Percentiles rank a stretch among this genome's conserved stretches.
Evolutionary conservation across 2,329 filamentous ascomycete species (phyloP).

Genomic region (Phaeosphaeriaceae sp.): DNA sequence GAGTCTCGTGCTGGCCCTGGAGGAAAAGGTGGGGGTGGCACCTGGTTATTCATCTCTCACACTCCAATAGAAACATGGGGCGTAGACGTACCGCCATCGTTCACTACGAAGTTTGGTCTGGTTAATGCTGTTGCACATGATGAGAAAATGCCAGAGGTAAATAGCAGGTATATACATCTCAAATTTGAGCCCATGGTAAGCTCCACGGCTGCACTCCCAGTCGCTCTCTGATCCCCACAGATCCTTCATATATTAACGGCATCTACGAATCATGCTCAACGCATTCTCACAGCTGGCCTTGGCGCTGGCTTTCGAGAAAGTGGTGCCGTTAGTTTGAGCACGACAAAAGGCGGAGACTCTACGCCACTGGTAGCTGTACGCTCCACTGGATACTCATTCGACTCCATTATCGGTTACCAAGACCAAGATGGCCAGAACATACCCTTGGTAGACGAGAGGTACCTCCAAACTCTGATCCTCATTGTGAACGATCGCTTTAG

Average conservation of each 20-base stretch:
- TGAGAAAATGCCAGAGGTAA: constrained; percentile 8
- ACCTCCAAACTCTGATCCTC: constrained; percentile 69
- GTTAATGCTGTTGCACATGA: constrained; percentile 3
- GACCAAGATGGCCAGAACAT: constrained; percentile 50
- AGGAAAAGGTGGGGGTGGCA: constrained; percentile 79
- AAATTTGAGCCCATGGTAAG: constrained; percentile 95
- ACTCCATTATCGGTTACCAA: constrained; percentile 75
- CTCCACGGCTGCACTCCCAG: background rate
- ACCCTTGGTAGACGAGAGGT: constrained; percentile 65
- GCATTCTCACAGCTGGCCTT: constrained; percentile 75
- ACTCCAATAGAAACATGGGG: constrained; percentile 62
- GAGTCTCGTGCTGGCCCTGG: constrained; percentile 66
- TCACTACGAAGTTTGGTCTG: constrained; percentile 51
- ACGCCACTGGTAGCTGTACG: constrained; percentile 84
- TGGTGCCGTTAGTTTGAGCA: constrained; percentile 73
- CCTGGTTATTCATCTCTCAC: constrained; percentile 90
- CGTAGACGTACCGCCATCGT: constrained; percentile 11
- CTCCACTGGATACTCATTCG: constrained; percentile 80
- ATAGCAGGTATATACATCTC: constrained; percentile 70
- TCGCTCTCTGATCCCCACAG: constrained; percentile 55
- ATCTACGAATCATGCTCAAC: constrained; percentile 75
- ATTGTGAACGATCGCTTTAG: constrained; percentile 78
- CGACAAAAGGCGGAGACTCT: constrained; percentile 46
- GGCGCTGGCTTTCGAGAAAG: constrained; percentile 89
- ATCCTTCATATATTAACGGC: constrained; percentile 87